Conservation (phyloP, 352 stramenopile genomes). For the Phytophthora parvispora region DNA sequence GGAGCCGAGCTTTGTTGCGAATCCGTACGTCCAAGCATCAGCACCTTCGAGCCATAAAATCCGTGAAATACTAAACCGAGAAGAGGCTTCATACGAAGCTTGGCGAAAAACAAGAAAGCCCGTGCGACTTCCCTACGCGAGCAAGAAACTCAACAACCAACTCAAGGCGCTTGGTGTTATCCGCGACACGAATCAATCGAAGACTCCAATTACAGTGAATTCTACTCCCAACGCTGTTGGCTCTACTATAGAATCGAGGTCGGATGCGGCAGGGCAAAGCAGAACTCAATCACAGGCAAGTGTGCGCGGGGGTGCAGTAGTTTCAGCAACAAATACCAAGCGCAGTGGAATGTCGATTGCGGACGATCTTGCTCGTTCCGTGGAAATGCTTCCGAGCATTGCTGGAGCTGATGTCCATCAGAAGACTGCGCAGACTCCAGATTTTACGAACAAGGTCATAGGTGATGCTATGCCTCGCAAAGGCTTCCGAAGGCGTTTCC, state of each 20-base stretch:
- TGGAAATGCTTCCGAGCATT: conserved; percentile 12
- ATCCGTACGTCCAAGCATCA: conserved; percentile 54
- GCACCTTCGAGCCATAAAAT: conserved; percentile 53
- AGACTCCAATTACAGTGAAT: neutral
- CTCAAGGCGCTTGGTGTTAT: conserved; percentile 13
- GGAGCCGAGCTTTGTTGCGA: conserved; percentile 66
- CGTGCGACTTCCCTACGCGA: conserved; percentile 56
- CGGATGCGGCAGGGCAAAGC: neutral
- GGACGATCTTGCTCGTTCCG: conserved; percentile 1
- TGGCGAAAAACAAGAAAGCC: conserved; percentile 51
- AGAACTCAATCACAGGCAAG: neutral
- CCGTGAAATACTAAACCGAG: conserved; percentile 59
- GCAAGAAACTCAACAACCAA: conserved; percentile 59
- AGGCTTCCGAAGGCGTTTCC: conserved; percentile 46
- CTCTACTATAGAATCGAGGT: neutral
- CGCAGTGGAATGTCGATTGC: conserved; percentile 13
- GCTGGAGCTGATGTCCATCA: neutral
- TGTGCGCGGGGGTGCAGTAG: neutral
- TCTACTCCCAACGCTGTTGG: neutral
- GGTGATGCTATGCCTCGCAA: conserved; percentile 3
- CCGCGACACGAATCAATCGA: conserved; percentile 11
- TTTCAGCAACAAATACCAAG: neutral
- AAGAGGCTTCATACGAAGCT: conserved; percentile 57
- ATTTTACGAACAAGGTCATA: neutral
- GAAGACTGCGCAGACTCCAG: neutral